Base-by-base conservation (phyloP, 345 rosid genomes). In the Eucalyptus cloeziana region DNA sequence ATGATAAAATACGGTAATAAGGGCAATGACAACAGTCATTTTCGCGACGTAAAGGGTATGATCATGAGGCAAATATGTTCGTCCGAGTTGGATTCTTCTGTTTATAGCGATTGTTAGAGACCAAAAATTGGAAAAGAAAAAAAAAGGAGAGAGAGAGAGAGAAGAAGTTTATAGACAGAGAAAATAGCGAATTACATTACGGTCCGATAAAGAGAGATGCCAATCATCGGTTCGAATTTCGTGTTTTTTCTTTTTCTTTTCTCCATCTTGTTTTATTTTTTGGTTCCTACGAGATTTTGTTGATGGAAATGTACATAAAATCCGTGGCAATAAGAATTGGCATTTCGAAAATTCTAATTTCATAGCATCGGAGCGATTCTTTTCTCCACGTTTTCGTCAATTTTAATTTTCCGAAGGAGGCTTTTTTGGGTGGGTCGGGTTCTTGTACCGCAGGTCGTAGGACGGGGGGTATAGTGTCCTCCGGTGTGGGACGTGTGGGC, bases 31-130 rank as follows among this genome's bases (percentile, higher is more conserved):
- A 80, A 62, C 87, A 91, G 92, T 90, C 90, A 88, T 92, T 88
- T 51, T 7, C 90, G 27, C 43, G 83, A 76, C 47, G 83, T 90
- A 52, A 19, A 91, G 88, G 91, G 90, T 85, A 88, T 37, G 79
- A 86, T 86, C 90, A 95, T 90, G 96, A 95, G 91, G 93, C 92
- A 91, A 87, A 93, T 96, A 64, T 96, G 99, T 94, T 92, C 95
- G 37, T 83, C 89, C 86, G 95, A 95, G 86, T 88, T 89, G 71
- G 95, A 93, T 90, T 95, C 94, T 87, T 92, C 93, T 89, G 92
- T 96, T 30, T 96, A 96, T 92, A 96, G 69, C 86, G 95, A 95
- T 88, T 96, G 98, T 92, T 94, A 94, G 62, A 5, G 87, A 10
- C 8, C 1, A 56, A 10, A 56, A 24, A 2, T 24, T 10, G 30